phyloP scores from a whole-genome alignment of 306 rosid species.

The Begonia loranthoides region DNA sequence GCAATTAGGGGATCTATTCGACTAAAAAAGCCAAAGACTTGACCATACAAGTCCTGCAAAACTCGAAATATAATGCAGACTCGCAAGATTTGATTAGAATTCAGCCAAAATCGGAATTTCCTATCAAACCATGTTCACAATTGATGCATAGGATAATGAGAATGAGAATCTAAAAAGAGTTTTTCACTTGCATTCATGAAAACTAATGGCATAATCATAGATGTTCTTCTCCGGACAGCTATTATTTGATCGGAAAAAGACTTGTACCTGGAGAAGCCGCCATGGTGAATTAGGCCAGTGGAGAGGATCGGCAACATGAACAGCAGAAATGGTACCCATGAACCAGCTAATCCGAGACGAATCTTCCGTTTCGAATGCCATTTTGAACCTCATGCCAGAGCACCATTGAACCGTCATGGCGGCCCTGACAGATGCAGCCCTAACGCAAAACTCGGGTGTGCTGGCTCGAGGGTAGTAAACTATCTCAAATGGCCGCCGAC shows the following conservation, averaged over 20 bases:
- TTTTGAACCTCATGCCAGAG: constrained; percentile 91
- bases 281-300: constrained; percentile 98
- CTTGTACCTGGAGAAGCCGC: constrained; percentile 85
- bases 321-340: constrained; percentile 87
- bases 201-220: neutral
- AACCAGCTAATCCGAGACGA: constrained; percentile 95
- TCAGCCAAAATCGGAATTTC: neutral
- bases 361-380: constrained; percentile 98
- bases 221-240: constrained; percentile 1
- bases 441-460: constrained; percentile 84
- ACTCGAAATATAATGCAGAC: too few species aligned
- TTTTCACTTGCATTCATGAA: neutral
- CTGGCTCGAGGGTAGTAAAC: constrained; percentile 72
- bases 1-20: too few species aligned
- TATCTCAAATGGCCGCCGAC: constrained; percentile 58
- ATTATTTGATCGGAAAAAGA: neutral
- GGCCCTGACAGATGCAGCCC: constrained; percentile 49
- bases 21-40: too few species aligned
- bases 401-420: constrained; percentile 87
- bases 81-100: neutral
- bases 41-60: too few species aligned
- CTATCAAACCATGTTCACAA: neutral
- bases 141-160: neutral
- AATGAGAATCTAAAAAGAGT: neutral
- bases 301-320: constrained; percentile 67